Base-by-base conservation (phyloP, 164 flowering plant species). In the Liriodendron chinense region DNA sequence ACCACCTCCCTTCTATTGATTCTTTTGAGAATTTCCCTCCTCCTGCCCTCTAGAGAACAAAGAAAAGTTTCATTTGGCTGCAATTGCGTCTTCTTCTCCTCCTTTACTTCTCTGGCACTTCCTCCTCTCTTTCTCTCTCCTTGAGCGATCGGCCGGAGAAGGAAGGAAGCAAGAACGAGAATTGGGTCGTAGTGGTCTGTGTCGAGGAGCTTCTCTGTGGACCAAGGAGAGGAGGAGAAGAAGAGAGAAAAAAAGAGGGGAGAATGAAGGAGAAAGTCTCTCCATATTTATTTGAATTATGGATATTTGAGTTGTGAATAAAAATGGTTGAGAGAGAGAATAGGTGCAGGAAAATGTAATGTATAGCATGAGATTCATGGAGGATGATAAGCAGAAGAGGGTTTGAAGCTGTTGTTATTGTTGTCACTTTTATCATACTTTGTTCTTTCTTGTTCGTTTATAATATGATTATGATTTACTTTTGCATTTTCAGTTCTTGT, bases 1-100 rank as follows among this genome's bases (percentile, higher is more conserved):
- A 16, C 93, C 93, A 61, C 90, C 93, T 62, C 90, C 90, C 76
- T 86, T 82, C 83, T 90, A 88, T 80, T 91, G 86, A 91, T 91
- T 91, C 92, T 90, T 91, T 90, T 81, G 87, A 85, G 86, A 84
- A 76, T 70, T 83, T 84, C 68, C 69, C 20, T 82, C 79, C 82
- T 79, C 84, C 83, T 75, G 78, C 81, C 83, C 76, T 79, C 74
- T 74, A 20, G 43, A 25, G 59, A 21, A 53, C 70, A 70, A 20
- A 47, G 64, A 70, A 74, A 66, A 20, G 28, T 57, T 77, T 21
- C 65, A 79, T 75, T 71, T 49, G 74, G 53, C 57, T 22, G 59
- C 70, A 62, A 65, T 25, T 65, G 75, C 75, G 47, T 72, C 77
- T 73, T 77, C 67, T 78, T 74, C 80, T 77, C 74, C 81, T 73